Evolutionary conservation across 1,284 basidiomycete genomes (phyloP).

Genomic region (Lentinula novae-zelandiae): DNA sequence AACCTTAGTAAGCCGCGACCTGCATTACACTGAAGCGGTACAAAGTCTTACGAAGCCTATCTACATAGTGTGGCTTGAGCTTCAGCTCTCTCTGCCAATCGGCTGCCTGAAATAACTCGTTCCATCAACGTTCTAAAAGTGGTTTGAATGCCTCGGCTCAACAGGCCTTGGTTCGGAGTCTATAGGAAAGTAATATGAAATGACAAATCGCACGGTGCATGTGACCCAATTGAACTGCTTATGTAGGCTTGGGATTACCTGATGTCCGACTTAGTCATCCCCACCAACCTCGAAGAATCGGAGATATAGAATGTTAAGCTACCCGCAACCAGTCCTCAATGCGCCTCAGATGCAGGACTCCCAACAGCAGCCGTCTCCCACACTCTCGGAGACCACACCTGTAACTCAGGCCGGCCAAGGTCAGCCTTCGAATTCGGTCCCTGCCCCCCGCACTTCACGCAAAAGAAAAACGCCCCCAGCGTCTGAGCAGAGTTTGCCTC

Average conservation of each 20-base stretch:
- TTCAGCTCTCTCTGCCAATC: no score
- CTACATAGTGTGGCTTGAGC: no score
- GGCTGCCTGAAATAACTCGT: no score
- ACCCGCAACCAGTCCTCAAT: not conserved
- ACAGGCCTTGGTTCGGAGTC: no score
- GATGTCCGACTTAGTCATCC: not conserved
- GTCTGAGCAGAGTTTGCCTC: constrained; percentile 24
- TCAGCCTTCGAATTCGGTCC: not conserved
- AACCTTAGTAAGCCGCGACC: no score
- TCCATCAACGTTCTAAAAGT: no score
- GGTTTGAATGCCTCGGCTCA: no score
- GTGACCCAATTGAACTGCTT: not conserved
- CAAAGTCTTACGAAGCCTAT: no score
- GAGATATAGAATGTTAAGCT: not conserved
- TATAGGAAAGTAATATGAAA: not conserved
- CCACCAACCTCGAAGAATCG: not conserved
- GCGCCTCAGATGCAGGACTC: not conserved
- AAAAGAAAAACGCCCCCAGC: constrained; percentile 50
- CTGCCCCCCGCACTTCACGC: constrained; percentile 30
- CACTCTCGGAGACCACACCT: not conserved
- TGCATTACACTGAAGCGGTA: no score
- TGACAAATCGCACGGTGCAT: not conserved
- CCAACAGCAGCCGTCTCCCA: not conserved
- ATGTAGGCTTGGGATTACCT: not conserved
- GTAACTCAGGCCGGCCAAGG: not conserved